phyloP scores from a whole-genome alignment of 306 rosid species.

The Quercus robur region DNA sequence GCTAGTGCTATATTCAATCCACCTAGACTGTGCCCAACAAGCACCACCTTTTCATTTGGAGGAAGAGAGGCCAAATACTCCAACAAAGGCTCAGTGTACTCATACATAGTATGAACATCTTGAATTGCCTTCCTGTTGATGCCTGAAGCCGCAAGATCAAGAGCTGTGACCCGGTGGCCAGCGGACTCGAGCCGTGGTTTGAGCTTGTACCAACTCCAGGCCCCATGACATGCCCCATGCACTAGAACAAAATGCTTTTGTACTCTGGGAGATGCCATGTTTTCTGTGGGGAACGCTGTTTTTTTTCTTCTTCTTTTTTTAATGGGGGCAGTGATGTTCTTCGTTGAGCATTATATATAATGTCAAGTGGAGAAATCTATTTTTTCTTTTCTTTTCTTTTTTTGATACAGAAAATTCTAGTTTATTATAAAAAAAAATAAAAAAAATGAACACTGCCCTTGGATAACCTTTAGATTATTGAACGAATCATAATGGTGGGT shows the following conservation, averaged over 20 bases:
- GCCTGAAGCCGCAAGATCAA: slow-evolving; percentile 58
- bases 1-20: slow-evolving; percentile 65
- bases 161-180: slow-evolving; percentile 49
- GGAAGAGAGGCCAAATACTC: slow-evolving; percentile 37
- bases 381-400: too few relatives aligned
- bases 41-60: slow-evolving; percentile 43
- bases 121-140: slow-evolving; percentile 33
- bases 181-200: slow-evolving; percentile 43
- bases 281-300: not conserved
- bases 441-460: too few relatives aligned
- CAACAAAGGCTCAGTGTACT: slow-evolving; percentile 58
- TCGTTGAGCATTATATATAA: too few relatives aligned
- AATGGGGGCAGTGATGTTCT: not conserved
- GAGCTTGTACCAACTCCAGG: slow-evolving; percentile 74
- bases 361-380: too few relatives aligned
- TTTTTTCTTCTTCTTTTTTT: not conserved
- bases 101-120: slow-evolving; percentile 34
- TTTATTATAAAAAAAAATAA: too few relatives aligned
- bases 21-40: slow-evolving; percentile 78
- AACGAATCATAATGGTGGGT: too few relatives aligned
- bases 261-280: not conserved
- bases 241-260: slow-evolving; percentile 56
- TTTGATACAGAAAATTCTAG: too few relatives aligned
- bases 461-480: too few relatives aligned
- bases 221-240: slow-evolving; percentile 75